Percentiles rank a stretch among this genome's conserved stretches.
Conservation (phyloP, 345 rosid genomes). For the Diplotaxis tenuifolia region DNA sequence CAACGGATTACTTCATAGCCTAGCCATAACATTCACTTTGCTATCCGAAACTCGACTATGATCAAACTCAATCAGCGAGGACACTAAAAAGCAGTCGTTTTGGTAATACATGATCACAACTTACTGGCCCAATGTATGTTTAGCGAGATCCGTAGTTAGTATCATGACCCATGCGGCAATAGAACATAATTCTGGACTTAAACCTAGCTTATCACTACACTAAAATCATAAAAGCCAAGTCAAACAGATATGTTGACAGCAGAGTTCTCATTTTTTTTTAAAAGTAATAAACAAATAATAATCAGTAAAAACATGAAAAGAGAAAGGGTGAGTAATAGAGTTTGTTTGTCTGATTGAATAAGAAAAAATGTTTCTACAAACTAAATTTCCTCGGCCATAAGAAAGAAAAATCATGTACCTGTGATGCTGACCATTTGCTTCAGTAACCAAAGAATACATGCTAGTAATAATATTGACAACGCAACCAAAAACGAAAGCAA, state of each 20-base stretch:
- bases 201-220: constrained; percentile 94
- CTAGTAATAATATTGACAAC: constrained; percentile 64
- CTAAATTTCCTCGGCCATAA: constrained; percentile 1
- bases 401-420: constrained; percentile 42
- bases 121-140: too few relatives aligned
- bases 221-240: constrained; percentile 43
- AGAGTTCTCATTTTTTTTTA: background rate
- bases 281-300: background rate
- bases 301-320: background rate
- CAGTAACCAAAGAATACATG: constrained; percentile 77
- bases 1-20: background rate
- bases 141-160: too few relatives aligned
- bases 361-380: constrained; percentile 17
- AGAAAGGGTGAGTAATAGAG: constrained; percentile 40
- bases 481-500: too few relatives aligned
- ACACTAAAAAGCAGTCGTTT: constrained; percentile 28
- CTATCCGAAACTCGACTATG: background rate
- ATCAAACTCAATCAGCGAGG: background rate
- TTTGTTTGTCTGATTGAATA: too few relatives aligned
- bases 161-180: constrained; percentile 97
- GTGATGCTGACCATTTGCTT: constrained; percentile 84
- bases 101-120: too few relatives aligned
- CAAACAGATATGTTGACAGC: background rate
- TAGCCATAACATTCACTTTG: background rate
- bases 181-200: constrained; percentile 90